Conservation (phyloP, 2,329 filamentous ascomycete genomes). For the Aspergillus unguis region DNA sequence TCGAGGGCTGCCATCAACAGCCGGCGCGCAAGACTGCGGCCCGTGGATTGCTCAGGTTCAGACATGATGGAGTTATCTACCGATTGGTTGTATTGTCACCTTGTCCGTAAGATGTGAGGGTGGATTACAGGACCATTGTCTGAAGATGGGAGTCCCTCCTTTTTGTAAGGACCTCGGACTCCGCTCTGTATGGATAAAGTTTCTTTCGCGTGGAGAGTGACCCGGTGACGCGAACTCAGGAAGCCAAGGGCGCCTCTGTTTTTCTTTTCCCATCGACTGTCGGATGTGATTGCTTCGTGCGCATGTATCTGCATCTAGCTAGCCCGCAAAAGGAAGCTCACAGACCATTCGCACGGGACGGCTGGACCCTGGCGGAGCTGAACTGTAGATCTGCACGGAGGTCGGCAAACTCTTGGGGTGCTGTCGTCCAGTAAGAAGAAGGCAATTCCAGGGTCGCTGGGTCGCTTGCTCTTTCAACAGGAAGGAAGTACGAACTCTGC, state of each 20-base stretch:
- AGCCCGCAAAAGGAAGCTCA: neutral
- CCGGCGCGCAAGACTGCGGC: slow-evolving; percentile 19
- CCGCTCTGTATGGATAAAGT: neutral
- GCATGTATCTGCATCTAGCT: slow-evolving; percentile 1
- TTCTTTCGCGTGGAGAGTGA: slow-evolving; percentile 1
- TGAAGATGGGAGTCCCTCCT: neutral
- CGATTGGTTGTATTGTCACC: neutral
- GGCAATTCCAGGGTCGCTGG: neutral
- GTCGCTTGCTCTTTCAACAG: neutral
- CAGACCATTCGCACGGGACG: slow-evolving; percentile 1
- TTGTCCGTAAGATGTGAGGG: neutral
- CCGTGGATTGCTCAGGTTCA: neutral
- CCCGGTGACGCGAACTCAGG: neutral
- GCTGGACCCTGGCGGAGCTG: slow-evolving; percentile 9
- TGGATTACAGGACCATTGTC: neutral
- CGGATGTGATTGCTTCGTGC: slow-evolving; percentile 4
- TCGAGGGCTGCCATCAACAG: slow-evolving; percentile 24
- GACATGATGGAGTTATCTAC: slow-evolving; percentile 4
- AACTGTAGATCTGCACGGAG: slow-evolving; percentile 6
- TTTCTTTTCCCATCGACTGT: neutral
- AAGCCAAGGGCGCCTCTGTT: neutral
- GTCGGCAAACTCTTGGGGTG: slow-evolving; percentile 1
- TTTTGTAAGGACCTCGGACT: slow-evolving; percentile 3
- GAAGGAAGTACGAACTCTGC: neutral
- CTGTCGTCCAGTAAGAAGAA: neutral